Percentiles rank a stretch among this genome's conserved stretches.
These are phyloP conservation scores for Hermanozyma aechmeae DNA, from an alignment of 805 yeast genomes.

Conservation along the genomic window DNA sequence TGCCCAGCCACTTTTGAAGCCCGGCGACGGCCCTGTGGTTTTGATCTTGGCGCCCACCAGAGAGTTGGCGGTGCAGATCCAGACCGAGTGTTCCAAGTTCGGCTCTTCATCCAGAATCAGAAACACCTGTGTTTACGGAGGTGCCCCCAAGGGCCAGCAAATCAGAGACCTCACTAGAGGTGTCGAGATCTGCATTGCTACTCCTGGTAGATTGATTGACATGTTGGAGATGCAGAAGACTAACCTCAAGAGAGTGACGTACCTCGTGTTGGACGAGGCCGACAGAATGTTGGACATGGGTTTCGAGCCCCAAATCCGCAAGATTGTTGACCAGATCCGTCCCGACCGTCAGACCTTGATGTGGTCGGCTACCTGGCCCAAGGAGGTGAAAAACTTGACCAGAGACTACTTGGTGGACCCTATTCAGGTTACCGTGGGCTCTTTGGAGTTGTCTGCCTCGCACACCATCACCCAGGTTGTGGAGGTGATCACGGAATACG, in stretches of 20 bases:
- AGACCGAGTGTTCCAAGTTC: constrained; percentile 90
- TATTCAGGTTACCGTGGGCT: constrained; percentile 95
- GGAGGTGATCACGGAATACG: constrained; percentile 85
- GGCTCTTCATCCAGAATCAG: constrained; percentile 87
- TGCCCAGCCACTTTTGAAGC: constrained; percentile 89
- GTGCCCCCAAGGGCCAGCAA: constrained; percentile 98
- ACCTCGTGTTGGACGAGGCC: constrained; percentile 96
- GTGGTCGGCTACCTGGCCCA: constrained; percentile 99
- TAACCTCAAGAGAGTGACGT: constrained; percentile 91
- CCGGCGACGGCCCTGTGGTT: constrained; percentile 97
- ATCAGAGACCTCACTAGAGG: constrained; percentile 94
- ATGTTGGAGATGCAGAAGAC: constrained; percentile 94
- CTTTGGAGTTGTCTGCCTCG: constrained; percentile 84
- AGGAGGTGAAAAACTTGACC: constrained; percentile 90
- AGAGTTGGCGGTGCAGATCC: constrained; percentile 97
- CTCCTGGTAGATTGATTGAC: constrained; percentile 98
- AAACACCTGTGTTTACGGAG: constrained; percentile 98
- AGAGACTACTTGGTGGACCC: constrained; percentile 86
- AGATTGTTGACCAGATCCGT: constrained; percentile 95
- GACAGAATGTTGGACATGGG: constrained; percentile 99
- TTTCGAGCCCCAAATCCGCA: constrained; percentile 98
- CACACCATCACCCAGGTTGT: constrained; percentile 92
- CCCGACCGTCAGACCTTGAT: constrained; percentile 98
- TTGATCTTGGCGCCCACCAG: constrained; percentile 96
- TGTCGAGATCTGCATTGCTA: constrained; percentile 92